Base-by-base conservation (phyloP, 2,329 filamentous ascomycete genomes). In the Westerdykella sp. region DNA sequence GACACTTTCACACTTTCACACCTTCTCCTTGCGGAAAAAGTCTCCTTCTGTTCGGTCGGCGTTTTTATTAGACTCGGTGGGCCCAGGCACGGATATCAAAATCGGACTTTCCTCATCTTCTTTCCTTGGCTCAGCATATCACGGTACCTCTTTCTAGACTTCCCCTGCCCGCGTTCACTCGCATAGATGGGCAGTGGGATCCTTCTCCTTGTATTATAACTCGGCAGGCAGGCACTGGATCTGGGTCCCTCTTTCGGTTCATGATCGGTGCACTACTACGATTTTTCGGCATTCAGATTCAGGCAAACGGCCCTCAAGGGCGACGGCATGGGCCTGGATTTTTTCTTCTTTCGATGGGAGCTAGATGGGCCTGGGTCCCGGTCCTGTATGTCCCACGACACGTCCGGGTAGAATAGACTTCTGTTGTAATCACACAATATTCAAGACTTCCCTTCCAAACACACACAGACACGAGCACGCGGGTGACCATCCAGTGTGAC, bases 11-110 rank as follows among this genome's bases (percentile, higher is more conserved):
- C n/a, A n/a, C n/a, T n/a, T n/a, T n/a, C n/a, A 12, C 25, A 50
- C 47, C 54, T 55, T 63, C 54, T 60, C 55, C 51, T 65, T 64
- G 53, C 54, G 53, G 15, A 60, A 61, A 64, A 59, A 57, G 41
- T 42, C 56, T 53, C 44, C 49, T 59, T 35, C 32, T 54, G 54
- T 44, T 46, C 39, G 46, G 56, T 42, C 39, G 64, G 63, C 64
- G 64, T 67, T 68, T 68, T 56, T 40, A 53, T 58, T 67, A 67
- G 64, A 68, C 53, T 54, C 54, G 62, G 61, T 55, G 51, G 43
- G 60, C 63, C 56, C 63, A 64, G 63, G 63, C 63, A 65, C 57
- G 58, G 62, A 68, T 66, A 68, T 56, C 62, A 67, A 66, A 67
- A 62, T 57, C 52, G 59, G 62, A 48, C 34, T 55, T 50, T 57